phyloP scores from a whole-genome alignment of 257 asterid genomes.

The Salvia miltiorrhiza region DNA sequence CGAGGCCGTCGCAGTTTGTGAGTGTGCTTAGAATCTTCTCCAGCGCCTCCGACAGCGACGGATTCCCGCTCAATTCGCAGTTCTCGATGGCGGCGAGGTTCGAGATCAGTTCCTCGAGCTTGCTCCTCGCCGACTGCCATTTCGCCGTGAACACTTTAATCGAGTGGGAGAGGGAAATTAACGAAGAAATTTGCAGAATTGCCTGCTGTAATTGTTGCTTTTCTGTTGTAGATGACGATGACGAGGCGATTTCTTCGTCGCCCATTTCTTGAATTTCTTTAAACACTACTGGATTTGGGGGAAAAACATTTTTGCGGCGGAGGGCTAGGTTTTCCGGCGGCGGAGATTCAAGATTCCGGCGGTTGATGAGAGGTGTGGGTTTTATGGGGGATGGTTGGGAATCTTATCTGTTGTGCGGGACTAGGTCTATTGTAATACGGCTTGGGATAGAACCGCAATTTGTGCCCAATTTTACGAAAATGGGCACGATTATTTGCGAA shows the following conservation, averaged over 20 bases:
- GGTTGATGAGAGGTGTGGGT: constrained; percentile 19
- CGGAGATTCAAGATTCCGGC: constrained; percentile 38
- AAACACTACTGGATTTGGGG: background rate
- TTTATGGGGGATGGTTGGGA: constrained; percentile 6
- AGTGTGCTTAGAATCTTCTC: constrained; percentile 52
- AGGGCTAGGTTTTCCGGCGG: constrained; percentile 20
- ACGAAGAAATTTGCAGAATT: constrained; percentile 45
- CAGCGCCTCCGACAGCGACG: constrained; percentile 43
- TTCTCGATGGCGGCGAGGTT: constrained; percentile 65
- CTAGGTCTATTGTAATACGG: constrained; percentile 25
- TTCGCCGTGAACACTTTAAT: constrained; percentile 59
- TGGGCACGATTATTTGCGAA: background rate
- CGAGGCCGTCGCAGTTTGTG: constrained; percentile 43
- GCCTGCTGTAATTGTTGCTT: constrained; percentile 36
- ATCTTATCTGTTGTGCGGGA: constrained; percentile 34
- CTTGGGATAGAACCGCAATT: constrained; percentile 25
- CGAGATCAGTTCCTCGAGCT: constrained; percentile 70
- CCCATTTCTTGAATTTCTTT: constrained; percentile 35
- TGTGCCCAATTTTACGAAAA: constrained; percentile 14
- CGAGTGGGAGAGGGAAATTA: constrained; percentile 61
- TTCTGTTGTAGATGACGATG: constrained; percentile 22
- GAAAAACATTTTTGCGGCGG: constrained; percentile 32
- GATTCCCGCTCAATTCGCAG: constrained; percentile 47
- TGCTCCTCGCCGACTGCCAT: constrained; percentile 60
- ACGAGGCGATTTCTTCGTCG: constrained; percentile 27